Evolutionary conservation across 2,329 filamentous ascomycete species (phyloP), one percentile per base, ranked within the genome.

Genomic region (Thelonectria rubi): DNA sequence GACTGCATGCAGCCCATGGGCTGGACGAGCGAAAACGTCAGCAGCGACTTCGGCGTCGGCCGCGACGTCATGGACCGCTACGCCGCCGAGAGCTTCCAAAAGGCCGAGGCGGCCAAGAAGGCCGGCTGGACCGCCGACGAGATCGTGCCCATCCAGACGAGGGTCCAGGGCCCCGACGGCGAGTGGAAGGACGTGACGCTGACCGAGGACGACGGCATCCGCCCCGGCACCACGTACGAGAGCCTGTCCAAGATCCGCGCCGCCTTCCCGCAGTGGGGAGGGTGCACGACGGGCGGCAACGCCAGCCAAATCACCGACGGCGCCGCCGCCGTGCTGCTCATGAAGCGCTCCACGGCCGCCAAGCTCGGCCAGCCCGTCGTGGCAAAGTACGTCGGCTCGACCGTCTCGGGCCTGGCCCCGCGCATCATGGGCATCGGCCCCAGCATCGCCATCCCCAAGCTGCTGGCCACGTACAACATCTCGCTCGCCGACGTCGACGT

Each of bases 1-100:
- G 94, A 98, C 80, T 95, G 93, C 84, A 87, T 94, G 87, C 87
- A 93, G 84, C 91, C 94, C 68, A 99, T 99, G 95, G 95, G 95
- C 20, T 96, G 97, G 87, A 99, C 95, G 3, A 94, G 91, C 62
- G 95, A 99, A 83, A 98, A 98, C 75, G 93, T 99, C 26, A 93
- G 90, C 71, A 88, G 88, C 50, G 95, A 98, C 80, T 98, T 98
- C 78, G 87, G 90, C 74, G 89, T 99, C 75, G 81, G 87, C 2
- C 87, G 95, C 63, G 88, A 94, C 75, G 80, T 81, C 75, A 92
- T 98, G 80, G 95, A 99, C 78, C 82, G 85, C 68, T 98, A 89
- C 77, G 92, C 95, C 0, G 91, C 91, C 10, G 93, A 96, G 81
- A 93, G 90, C 47, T 99, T 93, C 83, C 86, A 89, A 67, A 86